A percentile compares a stretch with the other conserved stretches of the same genome.
These are phyloP conservation scores for Monosporozyma unispora DNA, from an alignment of 805 yeast species.

Conservation along the genomic window DNA sequence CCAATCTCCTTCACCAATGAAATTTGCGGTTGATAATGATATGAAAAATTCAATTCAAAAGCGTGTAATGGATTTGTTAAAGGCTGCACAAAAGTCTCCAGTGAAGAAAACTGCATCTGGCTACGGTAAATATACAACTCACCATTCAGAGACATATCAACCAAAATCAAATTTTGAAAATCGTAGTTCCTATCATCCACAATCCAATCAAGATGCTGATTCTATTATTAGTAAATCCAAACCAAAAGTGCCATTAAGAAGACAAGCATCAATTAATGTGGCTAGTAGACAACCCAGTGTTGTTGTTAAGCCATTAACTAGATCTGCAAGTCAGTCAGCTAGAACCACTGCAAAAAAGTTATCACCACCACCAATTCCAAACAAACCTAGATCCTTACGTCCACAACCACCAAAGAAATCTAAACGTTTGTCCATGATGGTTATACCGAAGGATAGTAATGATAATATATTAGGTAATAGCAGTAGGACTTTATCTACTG, in stretches of 20 bases:
- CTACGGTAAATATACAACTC: conserved; percentile 60
- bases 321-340: conserved; percentile 1
- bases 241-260: neutral
- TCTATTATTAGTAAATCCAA: neutral
- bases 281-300: conserved; percentile 4
- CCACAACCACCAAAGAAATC: conserved; percentile 40
- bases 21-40: conserved; percentile 3
- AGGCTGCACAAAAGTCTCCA: conserved; percentile 15
- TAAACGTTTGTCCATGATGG: conserved; percentile 5
- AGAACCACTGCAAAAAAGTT: conserved; percentile 16
- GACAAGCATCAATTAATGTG: neutral
- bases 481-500: conserved; percentile 1
- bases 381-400: conserved; percentile 8
- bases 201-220: neutral
- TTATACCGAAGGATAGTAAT: neutral
- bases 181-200: neutral
- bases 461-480: neutral
- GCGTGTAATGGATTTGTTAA: conserved; percentile 44
- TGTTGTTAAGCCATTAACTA: conserved; percentile 2
- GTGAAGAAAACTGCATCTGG: conserved; percentile 59
- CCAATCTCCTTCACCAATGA: conserved; percentile 6
- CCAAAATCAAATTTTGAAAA: neutral
- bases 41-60: conserved; percentile 39
- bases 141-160: neutral
- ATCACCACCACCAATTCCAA: conserved; percentile 42